A percentile compares a stretch with the other conserved stretches of the same genome.
Evolutionary conservation across 805 yeast genomes (phyloP).

Genomic region (Komagataella pastoris): DNA sequence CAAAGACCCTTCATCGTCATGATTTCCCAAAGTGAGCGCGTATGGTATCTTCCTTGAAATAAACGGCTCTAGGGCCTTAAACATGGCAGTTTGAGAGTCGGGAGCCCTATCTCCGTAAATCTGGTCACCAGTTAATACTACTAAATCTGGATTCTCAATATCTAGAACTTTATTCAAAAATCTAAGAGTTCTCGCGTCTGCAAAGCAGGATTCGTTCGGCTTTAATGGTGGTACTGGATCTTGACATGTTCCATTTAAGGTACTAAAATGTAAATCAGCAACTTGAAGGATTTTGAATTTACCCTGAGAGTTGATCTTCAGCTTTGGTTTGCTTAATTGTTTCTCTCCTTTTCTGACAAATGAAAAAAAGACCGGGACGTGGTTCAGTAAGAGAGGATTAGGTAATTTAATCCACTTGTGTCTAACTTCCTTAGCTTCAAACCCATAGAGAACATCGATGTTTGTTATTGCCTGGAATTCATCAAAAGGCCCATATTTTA

Average conservation of each 20-base stretch:
- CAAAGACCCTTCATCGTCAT: slow-evolving; percentile 79
- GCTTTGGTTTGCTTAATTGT: slow-evolving; percentile 10
- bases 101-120: slow-evolving; percentile 69
- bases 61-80: slow-evolving; percentile 64
- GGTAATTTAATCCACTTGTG: slow-evolving; percentile 43
- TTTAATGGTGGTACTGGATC: slow-evolving; percentile 48
- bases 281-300: slow-evolving; percentile 74
- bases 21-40: slow-evolving; percentile 84
- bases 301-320: slow-evolving; percentile 26
- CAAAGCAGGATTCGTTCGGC: slow-evolving; percentile 42
- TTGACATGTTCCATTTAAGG: slow-evolving; percentile 68
- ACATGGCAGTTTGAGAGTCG: slow-evolving; percentile 72
- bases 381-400: slow-evolving; percentile 11
- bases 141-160: slow-evolving; percentile 70
- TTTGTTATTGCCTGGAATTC: slow-evolving; percentile 32
- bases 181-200: slow-evolving; percentile 57
- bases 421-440: slow-evolving; percentile 65
- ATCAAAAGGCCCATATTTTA: slow-evolving; percentile 29
- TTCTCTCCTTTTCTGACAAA: slow-evolving; percentile 5
- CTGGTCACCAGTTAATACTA: slow-evolving; percentile 86
- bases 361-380: slow-evolving; percentile 13
- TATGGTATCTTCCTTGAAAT: slow-evolving; percentile 61
- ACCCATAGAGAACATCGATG: slow-evolving; percentile 60
- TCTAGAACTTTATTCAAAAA: slow-evolving; percentile 58
- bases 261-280: slow-evolving; percentile 86